Base-by-base conservation (phyloP, 2,329 filamentous ascomycete genomes). In the Penicillium brevicompactum region DNA sequence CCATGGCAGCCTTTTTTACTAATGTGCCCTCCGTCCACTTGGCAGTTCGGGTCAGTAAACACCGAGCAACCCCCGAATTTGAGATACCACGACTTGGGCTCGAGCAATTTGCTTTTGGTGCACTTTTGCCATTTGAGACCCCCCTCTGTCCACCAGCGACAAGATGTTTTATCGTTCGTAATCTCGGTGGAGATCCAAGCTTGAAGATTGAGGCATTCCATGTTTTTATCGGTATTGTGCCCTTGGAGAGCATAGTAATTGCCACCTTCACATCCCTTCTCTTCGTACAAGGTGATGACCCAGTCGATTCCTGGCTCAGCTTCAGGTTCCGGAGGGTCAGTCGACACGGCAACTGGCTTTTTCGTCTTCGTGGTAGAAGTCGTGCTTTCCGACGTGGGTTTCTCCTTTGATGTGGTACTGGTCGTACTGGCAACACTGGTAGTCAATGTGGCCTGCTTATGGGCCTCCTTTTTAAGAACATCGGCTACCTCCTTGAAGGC, bases 101-200 rank as follows among this genome's bases (percentile, higher is more conserved):
- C 7, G 8, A 5, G n/a, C 2, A 55, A 11, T 2, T 24, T 46
- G 22, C 43, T 31, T 9, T 21, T 10, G 13, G 42, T 6, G 32
- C 53, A 55, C 9, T 40, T 55, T 5, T 5, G 3, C 53, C 53
- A 55, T 3, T 42, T 37, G 13, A 43, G 37, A 6, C 53, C 53
- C 4, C 7, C 30, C 0, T 55, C 18, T n/a, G 24, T 38, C 48
- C 49, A 55, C 49, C 43, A 46, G 18, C 53, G 49, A n/a, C 53
- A 55, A n/a, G 53, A 55, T 0, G 42, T 46, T 7, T 24, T 43
- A 5, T 18, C 16, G n/a, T 46, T 37, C 22, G 18, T 18, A 16
- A 55, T 46, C 5, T 52, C 18, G 9, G 48, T 52, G 4, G 34
- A 5, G 30, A 16, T 51, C 27, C 46, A 10, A 1, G 22, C 43